These are phyloP conservation scores for Entamoeba dispar DNA, from an alignment of 208 protist species.

Conservation along the genomic window DNA sequence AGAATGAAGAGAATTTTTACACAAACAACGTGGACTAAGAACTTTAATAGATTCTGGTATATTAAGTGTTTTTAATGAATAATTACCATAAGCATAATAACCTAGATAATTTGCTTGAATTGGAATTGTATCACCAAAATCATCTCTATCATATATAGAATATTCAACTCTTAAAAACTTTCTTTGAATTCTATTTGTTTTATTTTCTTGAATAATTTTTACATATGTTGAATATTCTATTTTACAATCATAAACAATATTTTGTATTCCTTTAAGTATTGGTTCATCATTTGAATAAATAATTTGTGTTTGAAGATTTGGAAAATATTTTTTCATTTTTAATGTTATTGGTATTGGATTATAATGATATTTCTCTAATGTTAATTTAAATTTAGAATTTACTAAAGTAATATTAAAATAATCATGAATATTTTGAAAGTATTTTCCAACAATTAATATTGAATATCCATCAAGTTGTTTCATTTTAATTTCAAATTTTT, in stretches of 20 bases:
- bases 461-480: not conserved
- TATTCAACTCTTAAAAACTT: not conserved
- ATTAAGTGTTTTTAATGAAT: not conserved
- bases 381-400: not conserved
- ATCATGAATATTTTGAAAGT: not conserved
- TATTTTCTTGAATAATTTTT: not conserved
- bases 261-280: not conserved
- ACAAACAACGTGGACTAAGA: not conserved
- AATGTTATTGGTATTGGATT: not conserved
- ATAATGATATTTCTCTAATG: not conserved
- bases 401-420: not conserved
- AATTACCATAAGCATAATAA: not conserved
- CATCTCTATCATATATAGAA: not conserved
- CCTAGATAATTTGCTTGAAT: not conserved
- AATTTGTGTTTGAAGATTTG: not conserved
- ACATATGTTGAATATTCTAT: not conserved
- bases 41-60: not conserved
- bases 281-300: not conserved
- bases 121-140: not conserved
- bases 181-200: no score
- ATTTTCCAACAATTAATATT: not conserved
- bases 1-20: not conserved
- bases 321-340: not conserved
- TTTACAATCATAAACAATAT: not conserved
- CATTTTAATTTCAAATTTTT: not conserved